phyloP scores from a whole-genome alignment of 495 filamentous ascomycete genomes.

The Trichocladium antarcticum region DNA sequence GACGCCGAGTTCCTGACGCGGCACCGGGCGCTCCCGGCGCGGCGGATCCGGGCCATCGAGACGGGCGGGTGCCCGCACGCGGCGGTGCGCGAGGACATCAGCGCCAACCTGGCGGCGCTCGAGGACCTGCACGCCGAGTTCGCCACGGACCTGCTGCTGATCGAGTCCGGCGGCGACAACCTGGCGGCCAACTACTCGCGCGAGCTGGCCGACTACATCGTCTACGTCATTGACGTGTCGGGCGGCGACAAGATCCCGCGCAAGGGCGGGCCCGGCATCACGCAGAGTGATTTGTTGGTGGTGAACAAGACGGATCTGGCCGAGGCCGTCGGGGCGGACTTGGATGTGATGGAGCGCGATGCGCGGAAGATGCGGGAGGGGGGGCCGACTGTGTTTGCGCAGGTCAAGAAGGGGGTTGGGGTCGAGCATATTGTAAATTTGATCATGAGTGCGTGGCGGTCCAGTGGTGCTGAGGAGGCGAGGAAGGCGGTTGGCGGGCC shows the following conservation, averaged over 20 bases:
- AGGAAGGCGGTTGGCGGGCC: slow-evolving; percentile 42
- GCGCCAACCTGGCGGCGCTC: slow-evolving; percentile 80
- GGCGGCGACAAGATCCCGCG: slow-evolving; percentile 96
- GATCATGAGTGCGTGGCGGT: slow-evolving; percentile 87
- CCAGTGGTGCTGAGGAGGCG: slow-evolving; percentile 61
- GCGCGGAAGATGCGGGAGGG: slow-evolving; percentile 90
- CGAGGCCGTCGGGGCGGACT: slow-evolving; percentile 79
- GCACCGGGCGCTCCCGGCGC: slow-evolving; percentile 67
- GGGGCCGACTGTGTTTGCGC: slow-evolving; percentile 91
- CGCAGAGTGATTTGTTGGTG: slow-evolving; percentile 80
- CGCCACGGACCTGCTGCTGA: slow-evolving; percentile 64
- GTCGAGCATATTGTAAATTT: slow-evolving; percentile 77
- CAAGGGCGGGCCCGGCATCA: slow-evolving; percentile 95
- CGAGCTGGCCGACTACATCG: slow-evolving; percentile 91
- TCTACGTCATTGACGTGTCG: slow-evolving; percentile 95
- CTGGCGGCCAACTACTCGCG: slow-evolving; percentile 90
- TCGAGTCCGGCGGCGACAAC: slow-evolving; percentile 93
- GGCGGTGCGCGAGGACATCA: slow-evolving; percentile 95
- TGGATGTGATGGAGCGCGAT: slow-evolving; percentile 91
- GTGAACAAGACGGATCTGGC: slow-evolving; percentile 97
- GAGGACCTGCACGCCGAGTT: slow-evolving; percentile 74
- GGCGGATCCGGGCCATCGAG: slow-evolving; percentile 88
- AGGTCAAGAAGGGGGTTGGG: slow-evolving; percentile 83
- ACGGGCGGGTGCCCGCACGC: slow-evolving; percentile 97
- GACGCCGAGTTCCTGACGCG: slow-evolving; percentile 93